Evolutionary conservation across 331 rosid genomes (phyloP).

Genomic region (Rhamnella rubrinervis): DNA sequence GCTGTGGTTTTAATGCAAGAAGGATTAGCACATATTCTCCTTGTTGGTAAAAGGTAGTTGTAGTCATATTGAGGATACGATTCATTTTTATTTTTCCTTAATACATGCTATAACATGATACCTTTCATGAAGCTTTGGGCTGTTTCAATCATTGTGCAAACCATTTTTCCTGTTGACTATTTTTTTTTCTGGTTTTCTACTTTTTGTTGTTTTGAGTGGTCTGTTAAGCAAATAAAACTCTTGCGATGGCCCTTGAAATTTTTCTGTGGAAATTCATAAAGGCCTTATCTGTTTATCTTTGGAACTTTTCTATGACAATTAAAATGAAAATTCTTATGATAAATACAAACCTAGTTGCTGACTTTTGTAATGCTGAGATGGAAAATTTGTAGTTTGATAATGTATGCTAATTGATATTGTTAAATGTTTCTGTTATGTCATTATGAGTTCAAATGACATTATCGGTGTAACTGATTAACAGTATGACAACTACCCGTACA

Average conservation of each 20-base stretch:
- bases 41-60: conserved; percentile 81
- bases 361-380: neutral
- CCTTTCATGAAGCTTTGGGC: neutral
- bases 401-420: neutral
- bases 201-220: neutral
- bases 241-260: neutral
- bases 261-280: neutral
- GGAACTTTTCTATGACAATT: neutral
- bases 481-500: conserved; percentile 89
- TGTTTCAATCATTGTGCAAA: neutral
- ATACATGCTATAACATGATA: neutral
- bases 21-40: conserved; percentile 91
- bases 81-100: neutral
- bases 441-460: neutral
- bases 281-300: neutral
- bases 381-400: no score
- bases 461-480: conserved; percentile 31
- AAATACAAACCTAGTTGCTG: neutral
- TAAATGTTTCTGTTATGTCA: neutral
- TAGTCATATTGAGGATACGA: conserved; percentile 6
- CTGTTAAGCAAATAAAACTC: no score
- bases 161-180: neutral
- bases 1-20: conserved; percentile 99
- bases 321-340: neutral
- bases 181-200: neutral